phyloP scores from a whole-genome alignment of 2,329 filamentous ascomycete species.

The Lachnellula cervina region DNA sequence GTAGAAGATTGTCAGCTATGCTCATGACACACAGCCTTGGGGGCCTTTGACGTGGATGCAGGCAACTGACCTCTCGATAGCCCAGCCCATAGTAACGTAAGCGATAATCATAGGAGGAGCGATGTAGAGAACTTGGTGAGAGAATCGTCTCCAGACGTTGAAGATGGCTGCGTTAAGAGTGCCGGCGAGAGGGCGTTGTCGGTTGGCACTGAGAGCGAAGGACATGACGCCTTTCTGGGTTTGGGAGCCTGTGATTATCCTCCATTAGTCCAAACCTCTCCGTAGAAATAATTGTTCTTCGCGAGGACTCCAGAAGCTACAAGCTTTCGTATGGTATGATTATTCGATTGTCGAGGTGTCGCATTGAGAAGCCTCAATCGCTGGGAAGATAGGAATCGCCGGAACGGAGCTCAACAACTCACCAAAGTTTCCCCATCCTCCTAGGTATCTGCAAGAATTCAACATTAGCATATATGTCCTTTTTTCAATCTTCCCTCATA shows the following conservation, averaged over 20 bases:
- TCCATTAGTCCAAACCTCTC: slow-evolving; percentile 15
- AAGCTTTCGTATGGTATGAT: neutral
- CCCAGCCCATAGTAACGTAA: slow-evolving; percentile 87
- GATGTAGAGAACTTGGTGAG: slow-evolving; percentile 83
- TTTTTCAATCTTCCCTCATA: neutral
- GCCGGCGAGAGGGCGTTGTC: slow-evolving; percentile 81
- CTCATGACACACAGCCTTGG: neutral
- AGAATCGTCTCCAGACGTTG: slow-evolving; percentile 88
- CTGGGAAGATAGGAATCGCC: neutral
- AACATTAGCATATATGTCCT: slow-evolving; percentile 19
- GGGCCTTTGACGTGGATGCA: neutral
- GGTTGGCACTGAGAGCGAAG: slow-evolving; percentile 81
- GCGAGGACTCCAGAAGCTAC: neutral
- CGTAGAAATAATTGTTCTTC: neutral
- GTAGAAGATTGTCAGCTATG: slow-evolving; percentile 2
- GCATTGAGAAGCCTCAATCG: neutral
- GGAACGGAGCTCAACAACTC: slow-evolving; percentile 20
- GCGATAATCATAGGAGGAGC: slow-evolving; percentile 70
- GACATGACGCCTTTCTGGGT: slow-evolving; percentile 60
- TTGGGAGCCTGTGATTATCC: slow-evolving; percentile 44
- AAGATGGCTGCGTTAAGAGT: slow-evolving; percentile 78
- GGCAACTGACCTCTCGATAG: slow-evolving; percentile 72
- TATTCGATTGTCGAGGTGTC: neutral
- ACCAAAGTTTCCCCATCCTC: slow-evolving; percentile 33
- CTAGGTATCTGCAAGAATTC: slow-evolving; percentile 26